A percentile compares a stretch with the other conserved stretches of the same genome.
These are phyloP conservation scores for Astragalus glycyphyllos DNA, from an alignment of 306 rosid species.

Conservation along the genomic window DNA sequence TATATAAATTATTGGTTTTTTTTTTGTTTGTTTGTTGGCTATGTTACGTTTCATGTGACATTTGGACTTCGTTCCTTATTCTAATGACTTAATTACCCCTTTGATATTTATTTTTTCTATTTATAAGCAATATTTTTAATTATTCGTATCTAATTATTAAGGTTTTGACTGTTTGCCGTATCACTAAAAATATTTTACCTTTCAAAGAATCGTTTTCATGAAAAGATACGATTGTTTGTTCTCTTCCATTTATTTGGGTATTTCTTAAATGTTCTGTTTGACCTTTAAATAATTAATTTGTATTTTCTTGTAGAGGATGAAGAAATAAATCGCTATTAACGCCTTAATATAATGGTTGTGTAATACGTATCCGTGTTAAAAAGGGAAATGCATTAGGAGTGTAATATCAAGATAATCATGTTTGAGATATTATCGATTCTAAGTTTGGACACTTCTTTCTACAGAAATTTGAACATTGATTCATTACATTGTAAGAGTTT, in stretches of 20 bases:
- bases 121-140: neutral
- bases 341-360: neutral
- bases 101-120: neutral
- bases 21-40: neutral
- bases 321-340: neutral
- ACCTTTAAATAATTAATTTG: too few relatives aligned
- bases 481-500: too few relatives aligned
- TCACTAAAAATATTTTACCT: neutral
- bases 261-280: too few relatives aligned
- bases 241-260: neutral
- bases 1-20: slow-evolving; percentile 4
- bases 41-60: slow-evolving; percentile 12
- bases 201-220: neutral
- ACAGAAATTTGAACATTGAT: too few relatives aligned
- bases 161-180: neutral
- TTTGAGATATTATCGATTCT: too few relatives aligned
- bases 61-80: neutral
- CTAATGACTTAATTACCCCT: slow-evolving; percentile 8
- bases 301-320: neutral
- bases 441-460: too few relatives aligned
- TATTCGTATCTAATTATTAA: neutral
- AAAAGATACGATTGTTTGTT: neutral
- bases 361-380: neutral
- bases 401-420: too few relatives aligned
- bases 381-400: neutral